A percentile compares a stretch with the other conserved stretches of the same genome.
phyloP scores from a whole-genome alignment of 495 filamentous ascomycete species.

The Lophium mytilinum region DNA sequence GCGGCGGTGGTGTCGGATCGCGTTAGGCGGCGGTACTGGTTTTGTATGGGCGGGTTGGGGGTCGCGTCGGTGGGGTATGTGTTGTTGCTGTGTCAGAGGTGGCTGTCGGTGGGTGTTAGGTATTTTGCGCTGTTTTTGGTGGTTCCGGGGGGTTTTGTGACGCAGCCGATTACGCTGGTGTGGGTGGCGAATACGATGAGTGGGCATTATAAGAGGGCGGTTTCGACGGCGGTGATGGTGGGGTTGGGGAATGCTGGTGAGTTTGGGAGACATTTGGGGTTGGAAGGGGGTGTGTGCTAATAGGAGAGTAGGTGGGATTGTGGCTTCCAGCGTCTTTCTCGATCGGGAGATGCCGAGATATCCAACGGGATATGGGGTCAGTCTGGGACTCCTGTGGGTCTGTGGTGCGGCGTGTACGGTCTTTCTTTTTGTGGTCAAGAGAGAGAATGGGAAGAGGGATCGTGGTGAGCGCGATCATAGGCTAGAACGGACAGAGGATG shows the following conservation, averaged over 20 bases:
- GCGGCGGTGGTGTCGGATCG: slow-evolving; percentile 28
- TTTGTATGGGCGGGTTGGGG: slow-evolving; percentile 30
- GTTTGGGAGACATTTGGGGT: no score
- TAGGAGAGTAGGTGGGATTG: slow-evolving; percentile 38
- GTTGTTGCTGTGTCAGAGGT: slow-evolving; percentile 29
- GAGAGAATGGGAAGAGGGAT: slow-evolving; percentile 34
- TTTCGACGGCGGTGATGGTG: no score
- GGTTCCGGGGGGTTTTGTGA: slow-evolving; percentile 32
- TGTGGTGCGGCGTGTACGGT: slow-evolving; percentile 35
- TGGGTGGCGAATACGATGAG: no score
- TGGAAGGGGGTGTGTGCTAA: no score
- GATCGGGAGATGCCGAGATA: slow-evolving; percentile 33
- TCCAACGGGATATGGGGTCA: slow-evolving; percentile 31
- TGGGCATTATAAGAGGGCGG: no score
- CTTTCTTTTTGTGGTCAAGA: slow-evolving; percentile 37
- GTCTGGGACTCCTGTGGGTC: slow-evolving; percentile 43
- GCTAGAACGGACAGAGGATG: slow-evolving; percentile 40
- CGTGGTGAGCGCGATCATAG: slow-evolving; percentile 45
- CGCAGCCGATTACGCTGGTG: slow-evolving; percentile 35
- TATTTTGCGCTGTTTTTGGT: slow-evolving; percentile 39
- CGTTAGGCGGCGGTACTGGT: slow-evolving; percentile 30
- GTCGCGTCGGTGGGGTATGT: slow-evolving; percentile 30
- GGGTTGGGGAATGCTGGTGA: no score
- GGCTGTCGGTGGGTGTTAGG: slow-evolving; percentile 25
- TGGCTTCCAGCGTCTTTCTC: slow-evolving; percentile 36